Evolutionary conservation across 192 early-diverging fungal species (phyloP), one percentile per base, ranked within the genome.

Genomic region (Lobosporangium transversale): DNA sequence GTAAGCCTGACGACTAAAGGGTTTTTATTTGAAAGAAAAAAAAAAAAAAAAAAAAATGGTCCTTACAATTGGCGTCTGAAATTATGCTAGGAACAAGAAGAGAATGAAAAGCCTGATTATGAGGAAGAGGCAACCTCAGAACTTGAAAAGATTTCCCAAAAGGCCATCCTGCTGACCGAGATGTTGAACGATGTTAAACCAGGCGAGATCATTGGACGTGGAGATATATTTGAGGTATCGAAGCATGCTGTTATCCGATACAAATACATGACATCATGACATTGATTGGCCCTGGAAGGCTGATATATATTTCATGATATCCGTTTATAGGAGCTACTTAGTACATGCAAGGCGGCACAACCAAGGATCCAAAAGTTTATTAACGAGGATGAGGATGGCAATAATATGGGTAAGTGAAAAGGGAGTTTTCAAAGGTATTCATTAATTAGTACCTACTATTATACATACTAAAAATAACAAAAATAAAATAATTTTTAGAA

Each of bases 111-210:
- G 64, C 91, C 93, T 31, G 89, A 99, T 80, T 98, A 98, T 69
- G 91, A 92, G 54, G 83, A 91, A 54, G 87, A 94, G 66, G 93
- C 95, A 50, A 84, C 89, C 33, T 75, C 88, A 53, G 96, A 97
- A 62, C 79, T 99, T 23, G 89, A 94, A 45, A 85, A 84, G 42
- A 94, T 99, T 36, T 91, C 93, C 78, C 83, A 86, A 48, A 93
- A 93, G 56, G 88, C 88, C 0, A 84, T 80, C n/a, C 75, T 94
- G 54, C 71, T 99, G 42, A 90, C 92, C 55, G 93, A 97, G 71
- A 91, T 95, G 83, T 67, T 97, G 52, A 88, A 88, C 62, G 85
- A 82, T 35, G 89, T 90, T 32, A 86, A 86, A 50, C 84, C 89
- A 20, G 89, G 86, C 5, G 84, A 83, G 35, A 70, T 65, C 18